phyloP scores from a whole-genome alignment of 1,284 basidiomycete genomes.

The Moesziomyces aphidis region DNA sequence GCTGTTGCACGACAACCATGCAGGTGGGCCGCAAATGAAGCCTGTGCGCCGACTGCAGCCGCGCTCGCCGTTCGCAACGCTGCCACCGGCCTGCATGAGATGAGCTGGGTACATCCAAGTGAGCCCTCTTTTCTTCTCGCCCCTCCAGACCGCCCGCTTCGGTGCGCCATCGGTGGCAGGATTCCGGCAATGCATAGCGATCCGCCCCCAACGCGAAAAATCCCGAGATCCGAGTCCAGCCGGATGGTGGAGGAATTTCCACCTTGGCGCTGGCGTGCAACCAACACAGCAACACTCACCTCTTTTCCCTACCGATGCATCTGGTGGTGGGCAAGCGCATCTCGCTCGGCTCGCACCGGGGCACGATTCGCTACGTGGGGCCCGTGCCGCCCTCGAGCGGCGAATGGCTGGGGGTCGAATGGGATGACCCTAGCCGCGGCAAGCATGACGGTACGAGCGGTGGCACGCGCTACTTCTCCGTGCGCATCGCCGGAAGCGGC shows the following conservation, averaged over 20 bases:
- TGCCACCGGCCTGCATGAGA: too few relatives aligned
- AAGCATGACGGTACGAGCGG: conserved; percentile 84
- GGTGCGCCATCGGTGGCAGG: too few relatives aligned
- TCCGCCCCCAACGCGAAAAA: background rate
- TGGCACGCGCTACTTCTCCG: conserved; percentile 79
- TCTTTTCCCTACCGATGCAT: conserved; percentile 6
- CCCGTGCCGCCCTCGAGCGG: conserved; percentile 76
- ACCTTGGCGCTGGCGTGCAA: background rate
- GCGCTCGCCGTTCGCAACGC: too few relatives aligned
- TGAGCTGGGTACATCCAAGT: too few relatives aligned
- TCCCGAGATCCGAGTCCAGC: background rate
- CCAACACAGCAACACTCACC: conserved; percentile 17
- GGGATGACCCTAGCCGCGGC: conserved; percentile 85
- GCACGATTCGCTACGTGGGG: conserved; percentile 79
- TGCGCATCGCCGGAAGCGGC: conserved; percentile 45
- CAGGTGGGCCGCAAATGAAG: too few relatives aligned
- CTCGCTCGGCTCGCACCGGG: conserved; percentile 43
- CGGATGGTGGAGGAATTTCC: background rate
- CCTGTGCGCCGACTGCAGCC: background rate
- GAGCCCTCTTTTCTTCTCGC: too few relatives aligned
- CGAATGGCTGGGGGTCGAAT: conserved; percentile 91
- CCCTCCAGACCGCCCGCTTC: too few relatives aligned
- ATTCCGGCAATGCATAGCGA: conserved; percentile 11
- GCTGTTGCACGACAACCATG: too few relatives aligned
- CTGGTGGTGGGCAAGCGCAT: conserved; percentile 45